These are phyloP conservation scores for Colletotrichum chlorophyti DNA, from an alignment of 2,329 filamentous ascomycete genomes.

Conservation along the genomic window DNA sequence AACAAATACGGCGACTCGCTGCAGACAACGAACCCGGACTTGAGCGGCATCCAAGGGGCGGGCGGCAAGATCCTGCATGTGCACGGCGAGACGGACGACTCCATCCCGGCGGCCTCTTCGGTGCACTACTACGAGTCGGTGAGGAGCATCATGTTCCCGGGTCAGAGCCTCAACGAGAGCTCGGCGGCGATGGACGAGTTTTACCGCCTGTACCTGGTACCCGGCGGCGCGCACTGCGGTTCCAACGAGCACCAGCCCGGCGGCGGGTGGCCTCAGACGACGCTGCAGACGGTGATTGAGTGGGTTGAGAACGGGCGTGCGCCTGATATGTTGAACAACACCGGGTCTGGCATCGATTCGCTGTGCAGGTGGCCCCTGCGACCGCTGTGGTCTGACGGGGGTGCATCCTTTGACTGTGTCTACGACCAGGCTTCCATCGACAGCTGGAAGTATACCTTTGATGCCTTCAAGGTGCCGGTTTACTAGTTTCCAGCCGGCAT, in stretches of 20 bases:
- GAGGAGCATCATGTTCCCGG: constrained; percentile 53
- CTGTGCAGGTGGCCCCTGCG: constrained; percentile 51
- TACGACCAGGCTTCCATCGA: constrained; percentile 17
- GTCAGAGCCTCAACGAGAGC: constrained; percentile 38
- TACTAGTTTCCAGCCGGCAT: no score
- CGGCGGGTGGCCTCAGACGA: constrained; percentile 37
- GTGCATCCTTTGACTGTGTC: constrained; percentile 3
- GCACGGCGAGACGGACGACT: constrained; percentile 47
- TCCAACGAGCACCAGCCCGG: constrained; percentile 52
- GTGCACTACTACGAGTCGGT: constrained; percentile 48
- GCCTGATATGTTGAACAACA: constrained; percentile 50
- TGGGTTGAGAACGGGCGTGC: constrained; percentile 58
- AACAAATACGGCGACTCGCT: constrained; percentile 38
- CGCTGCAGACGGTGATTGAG: constrained; percentile 53
- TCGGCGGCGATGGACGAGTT: constrained; percentile 41
- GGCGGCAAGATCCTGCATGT: constrained; percentile 51
- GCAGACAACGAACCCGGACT: constrained; percentile 42
- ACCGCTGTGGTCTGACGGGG: constrained; percentile 42
- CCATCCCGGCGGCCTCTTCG: constrained; percentile 42
- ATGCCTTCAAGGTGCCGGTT: constrained; percentile 23
- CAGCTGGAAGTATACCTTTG: constrained; percentile 21
- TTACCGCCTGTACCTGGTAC: constrained; percentile 47
- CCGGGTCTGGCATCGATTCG: constrained; percentile 41
- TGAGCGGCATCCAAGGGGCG: constrained; percentile 38
- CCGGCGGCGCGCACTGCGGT: constrained; percentile 58